Evolutionary conservation across 306 rosid species (phyloP), one percentile per base, ranked within the genome.

Genomic region (Arachis stenosperma): DNA sequence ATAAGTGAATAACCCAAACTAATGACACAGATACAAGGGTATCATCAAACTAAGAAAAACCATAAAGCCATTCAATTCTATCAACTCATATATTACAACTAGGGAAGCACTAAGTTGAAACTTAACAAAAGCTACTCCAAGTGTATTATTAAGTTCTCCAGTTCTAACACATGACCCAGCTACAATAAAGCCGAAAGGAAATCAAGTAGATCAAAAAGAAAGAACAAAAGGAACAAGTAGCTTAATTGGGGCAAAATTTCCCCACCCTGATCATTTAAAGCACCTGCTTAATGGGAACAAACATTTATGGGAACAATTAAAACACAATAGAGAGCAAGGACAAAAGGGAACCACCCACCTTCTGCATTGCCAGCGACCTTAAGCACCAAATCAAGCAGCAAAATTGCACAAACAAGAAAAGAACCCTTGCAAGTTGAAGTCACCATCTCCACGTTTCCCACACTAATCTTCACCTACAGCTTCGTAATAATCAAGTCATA

Each of bases 301-400:
- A 69, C 54, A 80, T 44, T 57, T 52, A 56, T 60, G 70, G 52
- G 46, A 46, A 73, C 63, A 69, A 64, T 42, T 9, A 77, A 79
- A 67, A 71, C 15, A 30, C 13, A 62, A 4, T 29, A 2, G 50
- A 70, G 15, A 12, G 12, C 4, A 52, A 50, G 13, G 43, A 41
- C 62, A 44, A 70, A 78, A 73, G 33, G 79, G 69, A 65, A 71
- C 11, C 74, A 84, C 88, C 65, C 77, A 91, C 97, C 97, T 87
- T 91, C 96, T 7, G 84, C 75, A 84, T 87, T 89, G 47, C 84
- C 85, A 76, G 91, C 78, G 29, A 79, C 84, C 71, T 78, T 75
- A 8, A 56, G 60, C 33, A 87, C 71, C 57, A 89, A 91, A 79
- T 80, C 86, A 76, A 86, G 75, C 50, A 81, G 51, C 57, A 86